These are phyloP conservation scores for Amanita subjunquillea DNA, from an alignment of 768 basidiomycete genomes.

Conservation along the genomic window DNA sequence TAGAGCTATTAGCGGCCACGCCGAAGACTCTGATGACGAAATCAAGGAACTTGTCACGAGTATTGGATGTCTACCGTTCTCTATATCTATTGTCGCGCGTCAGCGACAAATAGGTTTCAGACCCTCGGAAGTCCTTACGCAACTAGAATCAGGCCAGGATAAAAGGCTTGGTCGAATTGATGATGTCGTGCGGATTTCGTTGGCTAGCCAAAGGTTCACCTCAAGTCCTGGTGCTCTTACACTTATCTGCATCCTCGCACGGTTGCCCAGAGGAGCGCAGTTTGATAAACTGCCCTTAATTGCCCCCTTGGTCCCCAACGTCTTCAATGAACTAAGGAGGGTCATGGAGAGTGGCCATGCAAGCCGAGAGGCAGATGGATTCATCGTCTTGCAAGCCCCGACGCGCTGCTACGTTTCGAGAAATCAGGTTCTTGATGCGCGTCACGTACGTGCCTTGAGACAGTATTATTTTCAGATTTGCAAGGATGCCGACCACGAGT, in stretches of 20 bases:
- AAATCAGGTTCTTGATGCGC: background rate
- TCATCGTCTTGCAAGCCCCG: background rate
- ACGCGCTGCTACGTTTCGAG: background rate
- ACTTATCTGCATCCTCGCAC: background rate
- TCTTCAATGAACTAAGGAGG: background rate
- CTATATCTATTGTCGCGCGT: background rate
- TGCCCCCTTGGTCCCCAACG: background rate
- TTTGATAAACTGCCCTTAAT: background rate
- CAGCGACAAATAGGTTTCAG: background rate
- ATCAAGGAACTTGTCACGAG: background rate
- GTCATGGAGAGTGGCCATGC: background rate
- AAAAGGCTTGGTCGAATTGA: background rate
- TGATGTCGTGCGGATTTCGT: background rate
- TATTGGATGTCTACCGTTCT: background rate
- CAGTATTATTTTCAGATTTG: constrained; percentile 2
- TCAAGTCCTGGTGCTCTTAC: background rate
- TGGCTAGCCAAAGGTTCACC: background rate
- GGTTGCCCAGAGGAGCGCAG: background rate
- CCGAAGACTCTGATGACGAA: background rate
- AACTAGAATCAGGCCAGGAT: background rate
- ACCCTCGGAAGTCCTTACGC: background rate
- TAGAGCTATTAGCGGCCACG: background rate
- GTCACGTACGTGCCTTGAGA: background rate
- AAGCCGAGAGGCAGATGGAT: constrained; percentile 1
- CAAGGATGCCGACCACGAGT: background rate